Evolutionary conservation across 108 stramenopile genomes (phyloP).

Genomic region (Cyclostephanos tholiformis): DNA sequence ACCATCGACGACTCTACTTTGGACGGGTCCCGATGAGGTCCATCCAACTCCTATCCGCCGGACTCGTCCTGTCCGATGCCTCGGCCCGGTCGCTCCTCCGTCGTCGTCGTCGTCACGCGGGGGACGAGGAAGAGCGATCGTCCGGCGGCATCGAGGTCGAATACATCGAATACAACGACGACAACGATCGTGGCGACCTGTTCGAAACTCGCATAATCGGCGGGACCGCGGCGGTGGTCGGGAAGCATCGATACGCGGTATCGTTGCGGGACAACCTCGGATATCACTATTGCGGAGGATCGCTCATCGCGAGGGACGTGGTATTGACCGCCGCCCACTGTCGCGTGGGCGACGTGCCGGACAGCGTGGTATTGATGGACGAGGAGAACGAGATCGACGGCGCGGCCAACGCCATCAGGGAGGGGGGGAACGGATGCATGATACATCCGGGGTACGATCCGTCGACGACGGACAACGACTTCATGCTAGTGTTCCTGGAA

Average conservation of each 20-base stretch:
- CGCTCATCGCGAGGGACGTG: conserved; percentile 28
- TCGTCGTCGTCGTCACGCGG: no score
- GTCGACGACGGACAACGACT: conserved; percentile 25
- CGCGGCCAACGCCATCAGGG: no score
- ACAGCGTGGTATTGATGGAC: conserved; percentile 11
- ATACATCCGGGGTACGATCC: conserved; percentile 26
- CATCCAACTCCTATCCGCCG: no score
- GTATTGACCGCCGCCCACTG: conserved; percentile 41
- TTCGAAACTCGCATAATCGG: conserved; percentile 34
- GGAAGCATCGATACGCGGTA: conserved; percentile 30
- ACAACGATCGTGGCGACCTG: no score
- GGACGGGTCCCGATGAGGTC: no score
- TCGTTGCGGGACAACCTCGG: conserved; percentile 16
- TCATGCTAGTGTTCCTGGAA: conserved; percentile 28
- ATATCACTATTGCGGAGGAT: conserved; percentile 35
- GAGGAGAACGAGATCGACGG: background rate
- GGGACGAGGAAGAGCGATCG: no score
- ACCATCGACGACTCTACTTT: no score
- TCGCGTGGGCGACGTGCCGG: background rate
- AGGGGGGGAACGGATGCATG: background rate
- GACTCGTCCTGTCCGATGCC: no score
- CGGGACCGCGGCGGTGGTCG: conserved; percentile 23
- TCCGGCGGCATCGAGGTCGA: no score
- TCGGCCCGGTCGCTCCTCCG: no score
- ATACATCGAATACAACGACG: no score